Conservation (phyloP, 495 filamentous ascomycete genomes). For the Echria macrotheca region DNA sequence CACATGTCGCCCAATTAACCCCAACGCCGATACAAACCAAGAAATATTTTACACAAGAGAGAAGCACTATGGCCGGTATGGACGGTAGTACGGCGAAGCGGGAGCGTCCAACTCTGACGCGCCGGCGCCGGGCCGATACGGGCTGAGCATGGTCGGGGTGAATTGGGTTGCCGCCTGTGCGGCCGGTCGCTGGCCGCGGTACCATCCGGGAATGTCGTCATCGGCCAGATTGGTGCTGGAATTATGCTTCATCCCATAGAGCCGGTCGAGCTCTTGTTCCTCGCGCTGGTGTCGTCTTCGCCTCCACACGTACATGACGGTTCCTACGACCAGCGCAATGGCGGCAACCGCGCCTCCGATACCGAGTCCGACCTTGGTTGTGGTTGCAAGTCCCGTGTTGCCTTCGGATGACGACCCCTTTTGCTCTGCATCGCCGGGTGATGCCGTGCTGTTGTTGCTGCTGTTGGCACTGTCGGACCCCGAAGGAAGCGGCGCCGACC, state of each 20-base stretch:
- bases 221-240: constrained; percentile 13
- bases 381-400: constrained; percentile 6
- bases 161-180: background rate
- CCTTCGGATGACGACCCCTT: background rate
- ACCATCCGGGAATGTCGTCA: constrained; percentile 27
- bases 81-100: constrained; percentile 17
- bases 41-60: no score
- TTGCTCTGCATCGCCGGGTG: background rate
- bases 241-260: constrained; percentile 23
- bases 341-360: constrained; percentile 18
- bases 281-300: constrained; percentile 15
- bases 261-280: constrained; percentile 26
- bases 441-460: background rate
- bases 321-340: constrained; percentile 10
- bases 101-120: constrained; percentile 10
- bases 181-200: constrained; percentile 21
- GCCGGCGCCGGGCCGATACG: constrained; percentile 1
- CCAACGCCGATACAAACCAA: no score
- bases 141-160: constrained; percentile 11
- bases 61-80: constrained; percentile 20
- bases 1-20: no score
- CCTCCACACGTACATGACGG: constrained; percentile 23
- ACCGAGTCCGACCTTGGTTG: constrained; percentile 22
- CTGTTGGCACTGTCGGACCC: background rate
- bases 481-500: background rate